phyloP scores from a whole-genome alignment of 2,329 filamentous ascomycete genomes.

The Reticulascus tulasneorum region DNA sequence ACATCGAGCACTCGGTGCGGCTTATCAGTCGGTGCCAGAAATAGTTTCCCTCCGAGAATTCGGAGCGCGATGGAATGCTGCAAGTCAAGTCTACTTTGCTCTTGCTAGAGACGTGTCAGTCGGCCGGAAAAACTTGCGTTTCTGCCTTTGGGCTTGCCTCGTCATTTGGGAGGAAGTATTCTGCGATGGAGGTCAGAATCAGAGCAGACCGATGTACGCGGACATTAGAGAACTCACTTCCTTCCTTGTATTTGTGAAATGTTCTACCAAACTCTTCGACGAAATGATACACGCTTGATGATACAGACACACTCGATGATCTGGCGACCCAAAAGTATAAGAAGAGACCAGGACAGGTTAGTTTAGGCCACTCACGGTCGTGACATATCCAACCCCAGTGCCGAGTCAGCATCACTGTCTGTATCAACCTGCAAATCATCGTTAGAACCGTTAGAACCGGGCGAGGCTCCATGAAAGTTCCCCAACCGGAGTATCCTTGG shows the following conservation, averaged over 20 bases:
- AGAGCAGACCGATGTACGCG: too few species aligned
- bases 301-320: slow-evolving; percentile 7
- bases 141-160: slow-evolving; percentile 2
- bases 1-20: slow-evolving; percentile 18
- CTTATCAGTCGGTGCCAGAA: slow-evolving; percentile 4
- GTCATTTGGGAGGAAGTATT: slow-evolving; percentile 9
- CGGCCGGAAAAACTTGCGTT: too few species aligned
- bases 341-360: too few species aligned
- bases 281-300: slow-evolving; percentile 6
- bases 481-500: too few species aligned
- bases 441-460: too few species aligned
- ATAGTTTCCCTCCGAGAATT: slow-evolving; percentile 6
- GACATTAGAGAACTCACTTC: slow-evolving; percentile 1
- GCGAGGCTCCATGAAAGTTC: too few species aligned
- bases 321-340: too few species aligned
- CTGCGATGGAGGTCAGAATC: background rate
- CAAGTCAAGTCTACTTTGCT: slow-evolving; percentile 37
- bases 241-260: slow-evolving; percentile 9
- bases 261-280: slow-evolving; percentile 10
- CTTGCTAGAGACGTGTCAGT: slow-evolving; percentile 14
- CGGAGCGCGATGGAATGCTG: slow-evolving; percentile 28
- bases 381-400: slow-evolving; percentile 5
- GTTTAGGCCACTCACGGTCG: too few species aligned
- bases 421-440: too few species aligned
- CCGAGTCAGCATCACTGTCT: slow-evolving; percentile 8